Base-by-base conservation (phyloP, 2,329 filamentous ascomycete genomes). In the Didymella sp. region DNA sequence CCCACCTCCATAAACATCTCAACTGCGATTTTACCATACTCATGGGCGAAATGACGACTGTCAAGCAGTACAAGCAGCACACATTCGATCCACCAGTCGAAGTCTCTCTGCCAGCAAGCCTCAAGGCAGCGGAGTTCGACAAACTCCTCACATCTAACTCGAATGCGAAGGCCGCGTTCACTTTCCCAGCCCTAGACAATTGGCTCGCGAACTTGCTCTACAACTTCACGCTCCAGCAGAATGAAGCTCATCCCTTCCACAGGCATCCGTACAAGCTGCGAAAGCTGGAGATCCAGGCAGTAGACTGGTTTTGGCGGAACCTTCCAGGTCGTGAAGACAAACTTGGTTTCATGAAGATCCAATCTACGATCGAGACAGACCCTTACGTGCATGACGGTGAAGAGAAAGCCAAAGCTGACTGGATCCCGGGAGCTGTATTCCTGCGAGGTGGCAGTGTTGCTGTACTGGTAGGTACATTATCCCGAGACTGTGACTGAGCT, bases 371-470 rank as follows among this genome's bases (percentile, higher is more conserved):
- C n/a, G 80, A 79, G 2, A 86, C 84, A 59, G 76, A 80, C 12
- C 43, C 76, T 9, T 81, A 79, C 5, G 12, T 63, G 0, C 58
- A 68, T 37, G 60, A 58, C 2, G 59, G 51, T 0, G 59, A 58
- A 21, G 51, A 57, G 8, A 58, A 59, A 3, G 28, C 37, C 9
- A n/a, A 51, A 40, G 12, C 15, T 2, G 80, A 84, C 59, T 79
- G 74, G 56, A 73, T 87, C 2, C 84, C 84, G 0, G 84, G 84
- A 2, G 80, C 81, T 43, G 80, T 86, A 2, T 86, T 87, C 60
- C 69, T 87, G 52, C 74, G 85, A 35, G 85, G 85, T 8, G 84
- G 83, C 2, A 85, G 82, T 71, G 83, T 87, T 1, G 84, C 77
- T 8, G 83, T 87, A 73, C 70, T 87, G 54, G 82, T 84, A 70